Evolutionary conservation across 2,329 filamentous ascomycete species (phyloP).

Genomic region (Claviceps citrina): DNA sequence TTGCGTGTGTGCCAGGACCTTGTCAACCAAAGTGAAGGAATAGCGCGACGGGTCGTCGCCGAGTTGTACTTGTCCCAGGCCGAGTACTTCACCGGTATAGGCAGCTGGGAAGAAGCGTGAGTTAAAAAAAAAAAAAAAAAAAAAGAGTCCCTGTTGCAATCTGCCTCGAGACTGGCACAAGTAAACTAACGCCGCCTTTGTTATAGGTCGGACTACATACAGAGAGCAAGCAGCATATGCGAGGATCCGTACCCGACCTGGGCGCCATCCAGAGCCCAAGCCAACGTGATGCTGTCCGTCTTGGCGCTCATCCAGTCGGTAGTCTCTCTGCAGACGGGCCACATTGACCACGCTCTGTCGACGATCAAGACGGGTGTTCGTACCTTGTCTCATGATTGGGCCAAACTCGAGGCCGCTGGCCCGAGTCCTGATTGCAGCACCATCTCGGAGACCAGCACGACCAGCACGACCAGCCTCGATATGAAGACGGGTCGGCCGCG

Average conservation of each 20-base stretch:
- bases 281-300: conserved; percentile 17
- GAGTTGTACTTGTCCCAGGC: conserved; percentile 54
- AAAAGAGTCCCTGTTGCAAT: no score
- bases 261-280: conserved; percentile 20
- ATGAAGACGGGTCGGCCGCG: conserved; percentile 10
- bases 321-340: conserved; percentile 46
- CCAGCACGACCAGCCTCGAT: conserved; percentile 15
- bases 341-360: conserved; percentile 40
- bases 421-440: conserved; percentile 15
- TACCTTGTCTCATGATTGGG: conserved; percentile 40
- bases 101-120: conserved; percentile 46
- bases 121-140: no score
- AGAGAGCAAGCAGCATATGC: conserved; percentile 25
- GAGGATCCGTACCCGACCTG: conserved; percentile 16
- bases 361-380: conserved; percentile 43
- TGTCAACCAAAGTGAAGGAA: conserved; percentile 20
- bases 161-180: neutral
- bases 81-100: conserved; percentile 57
- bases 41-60: conserved; percentile 26
- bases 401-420: conserved; percentile 26
- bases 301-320: conserved; percentile 44
- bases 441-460: conserved; percentile 15
- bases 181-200: neutral
- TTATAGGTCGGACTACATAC: conserved; percentile 17
- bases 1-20: conserved; percentile 44